These are phyloP conservation scores for Beauveria scarabaeidicola DNA, from an alignment of 2,329 filamentous ascomycete species.

Conservation along the genomic window DNA sequence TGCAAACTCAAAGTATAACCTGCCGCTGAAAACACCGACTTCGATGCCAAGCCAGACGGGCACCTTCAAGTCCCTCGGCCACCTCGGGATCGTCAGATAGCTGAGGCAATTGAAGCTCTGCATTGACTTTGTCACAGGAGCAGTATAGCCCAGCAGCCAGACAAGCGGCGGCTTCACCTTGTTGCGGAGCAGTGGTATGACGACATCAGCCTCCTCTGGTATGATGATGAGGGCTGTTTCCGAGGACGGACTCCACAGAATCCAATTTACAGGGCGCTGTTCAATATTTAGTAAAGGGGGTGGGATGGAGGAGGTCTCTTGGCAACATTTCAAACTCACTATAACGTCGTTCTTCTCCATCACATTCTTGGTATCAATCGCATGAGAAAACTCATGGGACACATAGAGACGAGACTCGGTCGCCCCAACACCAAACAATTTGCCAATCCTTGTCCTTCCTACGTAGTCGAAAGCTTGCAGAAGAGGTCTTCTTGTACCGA, in stretches of 20 bases:
- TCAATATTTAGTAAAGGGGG: slow-evolving; percentile 10
- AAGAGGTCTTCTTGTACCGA: neutral
- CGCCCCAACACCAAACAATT: neutral
- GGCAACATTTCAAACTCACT: neutral
- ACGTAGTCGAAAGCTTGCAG: slow-evolving; percentile 1
- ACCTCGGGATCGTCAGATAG: slow-evolving; percentile 43
- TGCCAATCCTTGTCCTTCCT: neutral
- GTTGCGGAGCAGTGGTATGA: slow-evolving; percentile 38
- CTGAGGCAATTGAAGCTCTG: slow-evolving; percentile 45
- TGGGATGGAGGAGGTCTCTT: neutral
- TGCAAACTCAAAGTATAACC: slow-evolving; percentile 48
- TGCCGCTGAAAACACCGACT: slow-evolving; percentile 50
- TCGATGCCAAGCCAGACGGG: slow-evolving; percentile 49
- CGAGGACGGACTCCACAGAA: slow-evolving; percentile 44
- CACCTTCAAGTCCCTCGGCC: slow-evolving; percentile 30
- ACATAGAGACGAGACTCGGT: neutral
- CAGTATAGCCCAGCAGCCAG: slow-evolving; percentile 48
- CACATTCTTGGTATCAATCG: neutral
- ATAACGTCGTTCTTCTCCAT: neutral
- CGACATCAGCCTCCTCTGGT: slow-evolving; percentile 52
- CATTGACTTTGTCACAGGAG: slow-evolving; percentile 54
- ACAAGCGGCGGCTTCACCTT: slow-evolving; percentile 17
- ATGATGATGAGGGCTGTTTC: slow-evolving; percentile 48
- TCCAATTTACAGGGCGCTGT: slow-evolving; percentile 48
- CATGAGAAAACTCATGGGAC: neutral